Evolutionary conservation across 1,139 yeast species (phyloP), one percentile per base, ranked within the genome.

Genomic region (Geotrichum aggregatum): DNA sequence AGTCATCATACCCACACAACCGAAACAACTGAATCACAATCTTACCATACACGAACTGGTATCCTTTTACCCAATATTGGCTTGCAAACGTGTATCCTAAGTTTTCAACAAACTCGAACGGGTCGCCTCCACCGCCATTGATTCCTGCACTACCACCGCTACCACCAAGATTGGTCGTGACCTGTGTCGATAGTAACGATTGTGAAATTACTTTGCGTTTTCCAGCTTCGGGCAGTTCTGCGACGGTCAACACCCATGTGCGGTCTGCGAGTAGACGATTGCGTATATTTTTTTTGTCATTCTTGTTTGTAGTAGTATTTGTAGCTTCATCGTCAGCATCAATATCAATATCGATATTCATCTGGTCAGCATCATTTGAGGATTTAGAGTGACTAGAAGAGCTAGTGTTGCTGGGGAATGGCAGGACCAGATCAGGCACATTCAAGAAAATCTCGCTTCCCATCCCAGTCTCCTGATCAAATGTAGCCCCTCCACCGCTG

Each of bases 161-260:
- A 8, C 28, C 28, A 24, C 28, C 28, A 24, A 5, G 5, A 8
- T 8, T 24, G 8, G 28, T 5, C 36, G n/a, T 18, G 3, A 87
- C 69, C 1, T 84, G 79, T 31, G 91, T 76, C 62, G 84, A 88
- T 58, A 83, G 76, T 13, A 87, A 76, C 14, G 87, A 79, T 64
- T 88, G 96, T 8, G 77, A 82, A 46, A 73, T 77, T 57, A 76
- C 83, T 70, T 77, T 77, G 63, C 79, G 79, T 56, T 77, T 86
- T 7, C 96, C 96, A 3, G 95, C 95, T 33, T 86, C 83, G 0
- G 97, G 97, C 14, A 88, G 84, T 69, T 89, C 97, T 7, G 82
- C 74, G 21, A 85, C 75, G 59, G 82, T 85, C 28, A 88, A 62
- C 0, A 83, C 76, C 95, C 95, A 86, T 4, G 47, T 24, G 19